Evolutionary conservation across 495 filamentous ascomycete species (phyloP).

Genomic region (Apiosordaria backusii): DNA sequence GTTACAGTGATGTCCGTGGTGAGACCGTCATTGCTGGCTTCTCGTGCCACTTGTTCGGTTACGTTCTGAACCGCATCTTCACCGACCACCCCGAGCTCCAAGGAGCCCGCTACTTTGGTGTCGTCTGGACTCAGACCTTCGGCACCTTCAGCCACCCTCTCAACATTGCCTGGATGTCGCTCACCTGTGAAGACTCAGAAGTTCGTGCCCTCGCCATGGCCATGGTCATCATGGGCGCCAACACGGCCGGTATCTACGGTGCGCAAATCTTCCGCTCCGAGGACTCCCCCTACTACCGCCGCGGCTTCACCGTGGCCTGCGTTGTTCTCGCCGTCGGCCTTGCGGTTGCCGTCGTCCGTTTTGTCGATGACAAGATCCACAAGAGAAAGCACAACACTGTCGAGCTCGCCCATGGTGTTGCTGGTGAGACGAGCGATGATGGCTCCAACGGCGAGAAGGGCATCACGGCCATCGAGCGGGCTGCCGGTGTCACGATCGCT

Average conservation of each 20-base stretch:
- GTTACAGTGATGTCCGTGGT: constrained; percentile 32
- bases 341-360: constrained; percentile 23
- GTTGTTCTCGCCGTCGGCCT: constrained; percentile 25
- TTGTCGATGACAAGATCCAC: constrained; percentile 30
- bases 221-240: constrained; percentile 56
- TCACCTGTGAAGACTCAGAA: constrained; percentile 33
- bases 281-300: constrained; percentile 49
- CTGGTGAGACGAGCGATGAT: background rate
- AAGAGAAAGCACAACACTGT: background rate
- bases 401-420: background rate
- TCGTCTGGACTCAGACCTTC: constrained; percentile 52
- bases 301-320: constrained; percentile 36
- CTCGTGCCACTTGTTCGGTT: constrained; percentile 33
- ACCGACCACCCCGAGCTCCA: constrained; percentile 22
- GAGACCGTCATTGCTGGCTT: constrained; percentile 32
- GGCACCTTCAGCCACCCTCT: constrained; percentile 46
- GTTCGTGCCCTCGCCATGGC: constrained; percentile 39
- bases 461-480: background rate
- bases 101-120: constrained; percentile 37
- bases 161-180: constrained; percentile 40
- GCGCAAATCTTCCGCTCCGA: constrained; percentile 53
- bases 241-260: constrained; percentile 52
- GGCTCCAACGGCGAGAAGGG: constrained; percentile 1
- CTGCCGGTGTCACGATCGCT: background rate
- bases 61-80: constrained; percentile 40